These are phyloP conservation scores for Cryptosporidium parvum DNA, from an alignment of 169 alveolate genomes.

Conservation along the genomic window DNA sequence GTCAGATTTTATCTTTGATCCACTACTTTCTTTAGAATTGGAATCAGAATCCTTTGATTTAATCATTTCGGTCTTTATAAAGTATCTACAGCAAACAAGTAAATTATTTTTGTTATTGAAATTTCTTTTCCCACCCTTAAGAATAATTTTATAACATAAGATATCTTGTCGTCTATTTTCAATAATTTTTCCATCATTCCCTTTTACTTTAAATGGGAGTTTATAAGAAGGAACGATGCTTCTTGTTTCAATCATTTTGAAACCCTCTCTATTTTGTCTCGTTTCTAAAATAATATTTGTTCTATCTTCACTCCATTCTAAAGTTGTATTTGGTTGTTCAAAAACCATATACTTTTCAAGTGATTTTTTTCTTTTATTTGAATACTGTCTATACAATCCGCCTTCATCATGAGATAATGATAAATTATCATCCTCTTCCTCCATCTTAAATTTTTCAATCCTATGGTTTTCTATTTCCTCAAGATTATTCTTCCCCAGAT, in stretches of 20 bases:
- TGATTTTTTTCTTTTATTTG: conserved; percentile 53
- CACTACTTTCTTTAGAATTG: conserved; percentile 11
- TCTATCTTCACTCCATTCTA: conserved; percentile 69
- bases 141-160: conserved; percentile 55
- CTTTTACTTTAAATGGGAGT: conserved; percentile 70
- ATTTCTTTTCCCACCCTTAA: conserved; percentile 37
- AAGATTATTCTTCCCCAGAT: conserved; percentile 29
- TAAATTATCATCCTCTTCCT: conserved; percentile 43
- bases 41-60: not conserved
- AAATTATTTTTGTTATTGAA: conserved; percentile 27
- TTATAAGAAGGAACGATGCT: conserved; percentile 64
- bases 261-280: conserved; percentile 69
- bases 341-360: conserved; percentile 52
- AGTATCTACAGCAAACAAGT: conserved; percentile 61
- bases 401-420: conserved; percentile 28
- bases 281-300: conserved; percentile 69
- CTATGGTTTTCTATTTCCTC: conserved; percentile 57
- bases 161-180: conserved; percentile 50
- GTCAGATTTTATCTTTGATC: not conserved
- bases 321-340: conserved; percentile 70
- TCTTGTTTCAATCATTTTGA: conserved; percentile 71
- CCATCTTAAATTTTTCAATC: conserved; percentile 50
- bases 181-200: conserved; percentile 67
- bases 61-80: conserved; percentile 26
- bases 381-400: conserved; percentile 22